phyloP scores from a whole-genome alignment of 2,329 filamentous ascomycete species.

The Ophiocordyceps sinensis region DNA sequence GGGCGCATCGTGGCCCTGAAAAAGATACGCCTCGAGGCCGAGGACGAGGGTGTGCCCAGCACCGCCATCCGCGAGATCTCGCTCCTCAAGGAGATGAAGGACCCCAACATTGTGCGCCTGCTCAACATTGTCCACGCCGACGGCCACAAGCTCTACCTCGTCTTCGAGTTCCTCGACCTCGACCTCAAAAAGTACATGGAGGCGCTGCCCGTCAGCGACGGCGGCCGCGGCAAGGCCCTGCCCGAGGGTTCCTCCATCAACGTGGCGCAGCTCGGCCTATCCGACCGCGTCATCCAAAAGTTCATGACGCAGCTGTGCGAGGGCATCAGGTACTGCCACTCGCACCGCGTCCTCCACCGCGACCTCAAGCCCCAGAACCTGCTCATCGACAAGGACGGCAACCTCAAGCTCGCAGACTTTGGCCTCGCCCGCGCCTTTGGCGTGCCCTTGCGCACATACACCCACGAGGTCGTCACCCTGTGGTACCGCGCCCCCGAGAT shows the following conservation, averaged over 20 bases:
- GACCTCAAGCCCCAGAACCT: conserved; percentile 87
- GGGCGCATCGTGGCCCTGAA: conserved; percentile 85
- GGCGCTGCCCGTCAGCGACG: conserved; percentile 67
- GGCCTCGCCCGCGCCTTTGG: conserved; percentile 81
- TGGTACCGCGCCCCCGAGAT: conserved; percentile 92
- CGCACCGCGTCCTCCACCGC: conserved; percentile 73
- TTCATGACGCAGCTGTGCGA: conserved; percentile 84
- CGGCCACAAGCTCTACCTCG: conserved; percentile 86
- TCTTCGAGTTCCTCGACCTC: conserved; percentile 81
- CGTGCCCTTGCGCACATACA: conserved; percentile 81
- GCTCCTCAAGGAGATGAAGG: conserved; percentile 85
- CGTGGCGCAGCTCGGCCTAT: conserved; percentile 55
- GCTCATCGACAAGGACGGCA: conserved; percentile 72
- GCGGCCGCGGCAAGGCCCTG: conserved; percentile 71
- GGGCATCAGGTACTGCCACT: conserved; percentile 78
- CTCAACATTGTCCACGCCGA: conserved; percentile 91
- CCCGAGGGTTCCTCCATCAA: conserved; percentile 59
- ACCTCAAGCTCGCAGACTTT: conserved; percentile 84
- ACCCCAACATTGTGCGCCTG: conserved; percentile 77
- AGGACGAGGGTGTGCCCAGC: conserved; percentile 85
- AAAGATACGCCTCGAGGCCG: conserved; percentile 89
- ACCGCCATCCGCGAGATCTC: conserved; percentile 93
- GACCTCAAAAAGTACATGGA: conserved; percentile 97
- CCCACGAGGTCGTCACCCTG: conserved; percentile 86
- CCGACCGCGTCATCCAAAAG: conserved; percentile 73